These are phyloP conservation scores for Saccharomycopsis fibuligera DNA, from an alignment of 805 yeast species.

Conservation along the genomic window DNA sequence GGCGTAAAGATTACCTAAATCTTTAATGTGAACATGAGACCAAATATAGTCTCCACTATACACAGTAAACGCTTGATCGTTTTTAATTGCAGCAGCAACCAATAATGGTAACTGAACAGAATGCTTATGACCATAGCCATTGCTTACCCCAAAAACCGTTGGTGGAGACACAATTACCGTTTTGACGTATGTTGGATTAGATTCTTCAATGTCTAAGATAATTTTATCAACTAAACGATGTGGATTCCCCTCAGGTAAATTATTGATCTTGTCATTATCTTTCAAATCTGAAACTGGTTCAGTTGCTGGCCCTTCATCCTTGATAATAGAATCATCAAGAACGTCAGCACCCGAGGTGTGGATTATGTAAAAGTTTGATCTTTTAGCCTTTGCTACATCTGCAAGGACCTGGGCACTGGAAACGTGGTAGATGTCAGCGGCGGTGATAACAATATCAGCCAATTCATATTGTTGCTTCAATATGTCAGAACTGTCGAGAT, in stretches of 20 bases:
- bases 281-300: conserved; percentile 26
- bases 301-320: conserved; percentile 21
- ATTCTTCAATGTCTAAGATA: conserved; percentile 28
- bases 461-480: conserved; percentile 22
- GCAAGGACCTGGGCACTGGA: conserved; percentile 25
- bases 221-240: conserved; percentile 31
- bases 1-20: conserved; percentile 30
- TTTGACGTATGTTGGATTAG: conserved; percentile 27
- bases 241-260: conserved; percentile 27
- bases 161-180: conserved; percentile 33
- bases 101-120: conserved; percentile 32
- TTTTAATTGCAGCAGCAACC: conserved; percentile 22
- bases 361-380: conserved; percentile 26
- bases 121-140: conserved; percentile 28
- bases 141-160: conserved; percentile 29
- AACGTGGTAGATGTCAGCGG: conserved; percentile 30
- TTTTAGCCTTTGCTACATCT: conserved; percentile 24
- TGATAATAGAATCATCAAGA: conserved; percentile 20
- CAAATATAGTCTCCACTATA: conserved; percentile 30
- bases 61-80: conserved; percentile 26
- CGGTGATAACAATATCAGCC: conserved; percentile 30
- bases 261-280: conserved; percentile 27
- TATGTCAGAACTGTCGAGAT: conserved; percentile 23
- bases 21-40: conserved; percentile 33
- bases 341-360: conserved; percentile 35